Percentiles rank a stretch among this genome's conserved stretches.
phyloP scores from a whole-genome alignment of 1,284 basidiomycete genomes.

The Mycena sp. region DNA sequence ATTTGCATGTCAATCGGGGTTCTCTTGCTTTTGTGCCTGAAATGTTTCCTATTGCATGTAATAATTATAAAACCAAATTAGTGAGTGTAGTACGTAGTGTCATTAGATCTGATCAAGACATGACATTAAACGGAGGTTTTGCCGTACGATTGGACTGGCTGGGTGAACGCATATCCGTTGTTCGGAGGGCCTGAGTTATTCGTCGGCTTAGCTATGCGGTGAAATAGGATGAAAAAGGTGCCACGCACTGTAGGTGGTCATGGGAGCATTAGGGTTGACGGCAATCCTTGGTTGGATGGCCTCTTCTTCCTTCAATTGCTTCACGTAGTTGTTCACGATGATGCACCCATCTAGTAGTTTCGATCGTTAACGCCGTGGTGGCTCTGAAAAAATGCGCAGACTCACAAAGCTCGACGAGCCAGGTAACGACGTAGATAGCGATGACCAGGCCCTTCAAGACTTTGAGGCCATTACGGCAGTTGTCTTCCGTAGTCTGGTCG shows the following conservation, averaged over 20 bases:
- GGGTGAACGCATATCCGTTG: too few species aligned
- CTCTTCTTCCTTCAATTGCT: slow-evolving; percentile 58
- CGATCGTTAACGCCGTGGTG: neutral
- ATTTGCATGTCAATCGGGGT: neutral
- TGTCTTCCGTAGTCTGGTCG: slow-evolving; percentile 41
- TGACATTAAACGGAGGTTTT: too few species aligned
- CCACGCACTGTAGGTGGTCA: too few species aligned
- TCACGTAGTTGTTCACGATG: slow-evolving; percentile 56
- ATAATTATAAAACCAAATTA: too few species aligned
- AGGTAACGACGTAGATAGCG: slow-evolving; percentile 50
- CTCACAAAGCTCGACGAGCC: slow-evolving; percentile 63
- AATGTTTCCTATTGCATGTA: neutral
- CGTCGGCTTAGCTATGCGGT: too few species aligned
- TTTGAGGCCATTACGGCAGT: slow-evolving; percentile 47
- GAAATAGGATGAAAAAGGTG: too few species aligned
- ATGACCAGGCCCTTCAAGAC: slow-evolving; percentile 49
- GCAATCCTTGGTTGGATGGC: too few species aligned
- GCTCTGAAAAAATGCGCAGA: slow-evolving; percentile 23
- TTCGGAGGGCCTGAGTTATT: too few species aligned
- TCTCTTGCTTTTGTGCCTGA: neutral
- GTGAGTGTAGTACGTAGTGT: too few species aligned
- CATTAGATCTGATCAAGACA: too few species aligned
- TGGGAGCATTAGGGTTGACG: too few species aligned
- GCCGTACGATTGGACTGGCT: too few species aligned
- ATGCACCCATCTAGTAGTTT: slow-evolving; percentile 52